Conservation (phyloP, 768 basidiomycete species). For the Russula foetens region DNA sequence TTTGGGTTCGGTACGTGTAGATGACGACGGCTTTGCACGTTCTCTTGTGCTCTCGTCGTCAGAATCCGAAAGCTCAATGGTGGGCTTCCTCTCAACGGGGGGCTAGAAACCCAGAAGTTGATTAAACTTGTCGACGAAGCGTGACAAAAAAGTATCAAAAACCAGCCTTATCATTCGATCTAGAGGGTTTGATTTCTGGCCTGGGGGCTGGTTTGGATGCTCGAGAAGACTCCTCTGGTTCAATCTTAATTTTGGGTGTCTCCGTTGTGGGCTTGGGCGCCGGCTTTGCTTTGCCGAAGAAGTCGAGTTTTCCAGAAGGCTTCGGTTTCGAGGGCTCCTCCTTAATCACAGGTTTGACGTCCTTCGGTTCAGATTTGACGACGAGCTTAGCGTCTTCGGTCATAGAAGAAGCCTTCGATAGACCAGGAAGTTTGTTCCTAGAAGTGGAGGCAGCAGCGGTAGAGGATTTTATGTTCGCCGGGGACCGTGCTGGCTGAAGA, state of each 20-base stretch:
- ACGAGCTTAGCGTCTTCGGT: slow-evolving; percentile 18
- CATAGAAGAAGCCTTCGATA: slow-evolving; percentile 8
- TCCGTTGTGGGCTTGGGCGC: slow-evolving; percentile 11
- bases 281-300: slow-evolving; percentile 17
- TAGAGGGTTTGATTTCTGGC: neutral
- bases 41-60: slow-evolving; percentile 19
- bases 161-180: neutral
- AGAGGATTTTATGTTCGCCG: neutral
- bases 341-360: slow-evolving; percentile 24
- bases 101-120: slow-evolving; percentile 19
- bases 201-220: slow-evolving; percentile 10
- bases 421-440: slow-evolving; percentile 12
- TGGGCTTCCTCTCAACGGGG: slow-evolving; percentile 28
- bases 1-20: slow-evolving; percentile 7
- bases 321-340: slow-evolving; percentile 26
- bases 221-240: slow-evolving; percentile 15
- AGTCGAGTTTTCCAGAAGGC: slow-evolving; percentile 48
- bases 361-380: slow-evolving; percentile 23
- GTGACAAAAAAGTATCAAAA: neutral
- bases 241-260: slow-evolving; percentile 14
- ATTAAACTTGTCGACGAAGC: neutral
- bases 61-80: slow-evolving; percentile 19
- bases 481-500: neutral
- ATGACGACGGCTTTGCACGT: slow-evolving; percentile 12
- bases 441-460: slow-evolving; percentile 9